Evolutionary conservation across 2,329 filamentous ascomycete genomes (phyloP).

Genomic region (Chaetomium sp.): DNA sequence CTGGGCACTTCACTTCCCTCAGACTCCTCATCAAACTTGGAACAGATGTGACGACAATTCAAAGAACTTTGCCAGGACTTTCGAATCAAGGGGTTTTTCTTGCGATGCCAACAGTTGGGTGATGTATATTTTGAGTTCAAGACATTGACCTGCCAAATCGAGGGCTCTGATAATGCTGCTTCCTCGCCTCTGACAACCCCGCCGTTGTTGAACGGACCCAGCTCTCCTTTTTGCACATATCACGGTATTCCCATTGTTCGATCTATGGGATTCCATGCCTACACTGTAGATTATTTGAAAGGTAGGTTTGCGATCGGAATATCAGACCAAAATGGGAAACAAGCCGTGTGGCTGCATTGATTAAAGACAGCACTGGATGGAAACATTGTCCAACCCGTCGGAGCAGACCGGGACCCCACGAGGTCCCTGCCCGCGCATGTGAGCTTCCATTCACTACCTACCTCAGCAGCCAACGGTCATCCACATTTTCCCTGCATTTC

Average conservation of each 20-base stretch:
- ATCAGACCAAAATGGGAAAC: background rate
- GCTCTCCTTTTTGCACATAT: background rate
- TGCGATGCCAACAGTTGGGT: background rate
- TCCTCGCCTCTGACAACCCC: background rate
- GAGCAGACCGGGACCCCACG: conserved; percentile 6
- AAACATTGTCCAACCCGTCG: conserved; percentile 5
- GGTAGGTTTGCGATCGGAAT: background rate
- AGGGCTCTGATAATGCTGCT: background rate
- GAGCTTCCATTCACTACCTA: conserved; percentile 20
- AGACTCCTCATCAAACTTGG: background rate
- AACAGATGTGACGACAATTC: too few species aligned
- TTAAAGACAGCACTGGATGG: conserved; percentile 18
- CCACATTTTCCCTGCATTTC: conserved; percentile 23
- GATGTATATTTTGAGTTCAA: background rate
- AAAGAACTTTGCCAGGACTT: background rate
- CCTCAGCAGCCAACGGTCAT: conserved; percentile 23
- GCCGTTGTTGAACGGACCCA: background rate
- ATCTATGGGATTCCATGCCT: background rate
- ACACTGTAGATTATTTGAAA: background rate
- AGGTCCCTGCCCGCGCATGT: conserved; percentile 3
- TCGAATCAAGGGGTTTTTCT: background rate
- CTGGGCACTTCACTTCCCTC: background rate
- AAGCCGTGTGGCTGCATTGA: background rate
- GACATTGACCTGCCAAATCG: background rate
- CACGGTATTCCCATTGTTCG: background rate